Evolutionary conservation across 1,139 yeast genomes (phyloP).

Genomic region (Arxiozyma heterogenica): DNA sequence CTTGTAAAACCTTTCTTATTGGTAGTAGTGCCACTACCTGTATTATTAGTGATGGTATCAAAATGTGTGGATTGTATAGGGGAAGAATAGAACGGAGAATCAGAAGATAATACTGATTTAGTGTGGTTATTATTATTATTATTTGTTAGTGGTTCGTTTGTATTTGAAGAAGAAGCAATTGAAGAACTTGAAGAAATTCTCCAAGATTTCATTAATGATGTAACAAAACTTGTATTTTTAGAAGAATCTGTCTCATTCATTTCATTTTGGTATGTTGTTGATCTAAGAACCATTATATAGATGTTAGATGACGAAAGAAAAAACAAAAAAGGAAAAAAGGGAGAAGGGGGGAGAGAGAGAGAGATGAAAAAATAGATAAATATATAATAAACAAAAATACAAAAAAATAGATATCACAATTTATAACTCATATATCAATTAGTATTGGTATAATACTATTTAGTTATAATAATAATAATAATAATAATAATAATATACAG

Average conservation of each 20-base stretch:
- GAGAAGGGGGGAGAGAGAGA: background rate
- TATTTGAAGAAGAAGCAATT: background rate
- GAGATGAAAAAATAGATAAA: background rate
- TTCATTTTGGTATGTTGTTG: constrained; percentile 13
- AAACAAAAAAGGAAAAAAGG: no score
- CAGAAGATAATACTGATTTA: constrained; percentile 7
- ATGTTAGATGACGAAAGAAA: no score
- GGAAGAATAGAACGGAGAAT: constrained; percentile 5
- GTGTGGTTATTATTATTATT: background rate
- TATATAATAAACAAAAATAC: no score
- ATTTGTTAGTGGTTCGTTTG: background rate
- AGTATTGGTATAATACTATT: no score
- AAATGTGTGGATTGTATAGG: background rate
- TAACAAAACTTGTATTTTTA: constrained; percentile 16
- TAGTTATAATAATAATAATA: no score
- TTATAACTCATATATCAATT: no score
- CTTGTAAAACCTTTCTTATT: background rate
- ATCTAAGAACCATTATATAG: constrained; percentile 14
- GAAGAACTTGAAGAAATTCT: constrained; percentile 15
- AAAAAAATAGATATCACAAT: no score
- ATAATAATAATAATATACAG: no score
- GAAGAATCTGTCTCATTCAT: constrained; percentile 14
- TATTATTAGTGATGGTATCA: background rate
- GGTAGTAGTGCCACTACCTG: background rate
- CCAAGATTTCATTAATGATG: constrained; percentile 26